phyloP scores from a whole-genome alignment of 2,329 filamentous ascomycete species.

The Penicillium nordicum region DNA sequence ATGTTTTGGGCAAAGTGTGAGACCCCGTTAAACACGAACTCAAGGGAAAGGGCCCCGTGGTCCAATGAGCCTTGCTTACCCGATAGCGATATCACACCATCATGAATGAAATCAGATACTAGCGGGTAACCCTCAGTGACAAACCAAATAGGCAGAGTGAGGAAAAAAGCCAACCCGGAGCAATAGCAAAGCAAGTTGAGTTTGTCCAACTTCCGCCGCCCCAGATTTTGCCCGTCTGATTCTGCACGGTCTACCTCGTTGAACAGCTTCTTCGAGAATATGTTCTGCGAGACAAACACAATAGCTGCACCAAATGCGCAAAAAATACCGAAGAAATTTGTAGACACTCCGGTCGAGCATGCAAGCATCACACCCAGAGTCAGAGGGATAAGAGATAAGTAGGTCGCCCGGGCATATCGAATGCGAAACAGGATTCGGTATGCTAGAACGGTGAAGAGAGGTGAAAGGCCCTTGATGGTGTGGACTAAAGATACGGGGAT shows the following conservation, averaged over 20 bases:
- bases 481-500: slow-evolving; percentile 97
- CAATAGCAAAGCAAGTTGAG: slow-evolving; percentile 95
- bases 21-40: slow-evolving; percentile 94
- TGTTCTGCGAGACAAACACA: slow-evolving; percentile 97
- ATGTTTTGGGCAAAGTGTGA: slow-evolving; percentile 98
- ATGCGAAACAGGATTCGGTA: slow-evolving; percentile 89
- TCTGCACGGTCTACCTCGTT: slow-evolving; percentile 88
- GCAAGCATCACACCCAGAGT: slow-evolving; percentile 94
- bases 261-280: slow-evolving; percentile 96
- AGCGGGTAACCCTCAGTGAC: slow-evolving; percentile 81
- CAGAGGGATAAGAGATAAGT: slow-evolving; percentile 82
- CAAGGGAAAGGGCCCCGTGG: slow-evolving; percentile 62
- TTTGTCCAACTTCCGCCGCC: slow-evolving; percentile 83
- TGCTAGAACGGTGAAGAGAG: slow-evolving; percentile 89
- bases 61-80: slow-evolving; percentile 71
- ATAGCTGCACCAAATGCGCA: slow-evolving; percentile 87
- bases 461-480: slow-evolving; percentile 96
- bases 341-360: slow-evolving; percentile 86
- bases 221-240: slow-evolving; percentile 61
- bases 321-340: slow-evolving; percentile 83
- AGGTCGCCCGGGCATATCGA: slow-evolving; percentile 80
- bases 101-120: slow-evolving; percentile 71
- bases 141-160: slow-evolving; percentile 89
- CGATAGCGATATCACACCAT: slow-evolving; percentile 73
- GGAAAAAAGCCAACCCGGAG: slow-evolving; percentile 83